Base-by-base conservation (phyloP, 2,329 filamentous ascomycete genomes). In the Trichoderma brevicompactum region DNA sequence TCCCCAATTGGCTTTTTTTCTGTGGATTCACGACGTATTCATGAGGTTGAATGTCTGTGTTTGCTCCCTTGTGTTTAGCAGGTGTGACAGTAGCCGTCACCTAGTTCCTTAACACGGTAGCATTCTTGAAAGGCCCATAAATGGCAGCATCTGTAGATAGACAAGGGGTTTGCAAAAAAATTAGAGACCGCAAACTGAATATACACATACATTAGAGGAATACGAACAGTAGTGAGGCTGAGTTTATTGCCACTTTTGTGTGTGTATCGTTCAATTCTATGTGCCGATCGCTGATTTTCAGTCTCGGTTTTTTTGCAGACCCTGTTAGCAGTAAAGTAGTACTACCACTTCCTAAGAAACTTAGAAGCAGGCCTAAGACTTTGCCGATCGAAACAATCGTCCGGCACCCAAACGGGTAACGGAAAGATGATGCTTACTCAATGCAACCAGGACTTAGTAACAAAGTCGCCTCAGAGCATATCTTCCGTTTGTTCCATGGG, bases 1-100 rank as follows among this genome's bases (percentile, higher is more conserved):
- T 23, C 52, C 36, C 9, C 12, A 41, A 54, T 41, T 12, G 36
- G 34, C 36, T 9, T 15, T 13, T 10, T 7, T 10, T 23, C 17
- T 15, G 15, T 52, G 49, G 15, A 10, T 36, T 7, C 28, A 52
- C 49, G 7, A 54, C 36, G 52, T 54, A 54, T 54, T 17, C 52
- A 54, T 41, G 52, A 53, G 52, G 36, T 54, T 41, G 52, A n/a
- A 54, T 3, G 36, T 28, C 34, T 41, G 19, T n/a, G n/a, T n/a
- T 49, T 28, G 46, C 46, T 49, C 19, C 12, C 12, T 28, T 28
- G 10, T 28, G 6, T 44, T 44, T 44, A 44, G 43, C 43, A 19
- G 1, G 43, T n/a, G 19, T 44, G 17, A 9, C 43, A 9, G 43
- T 6, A 12, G 40, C 40, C 13, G 40, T 41, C 40, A 41, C 40